phyloP scores from a whole-genome alignment of 106 monocot genomes.

The Dioscorea alata region DNA sequence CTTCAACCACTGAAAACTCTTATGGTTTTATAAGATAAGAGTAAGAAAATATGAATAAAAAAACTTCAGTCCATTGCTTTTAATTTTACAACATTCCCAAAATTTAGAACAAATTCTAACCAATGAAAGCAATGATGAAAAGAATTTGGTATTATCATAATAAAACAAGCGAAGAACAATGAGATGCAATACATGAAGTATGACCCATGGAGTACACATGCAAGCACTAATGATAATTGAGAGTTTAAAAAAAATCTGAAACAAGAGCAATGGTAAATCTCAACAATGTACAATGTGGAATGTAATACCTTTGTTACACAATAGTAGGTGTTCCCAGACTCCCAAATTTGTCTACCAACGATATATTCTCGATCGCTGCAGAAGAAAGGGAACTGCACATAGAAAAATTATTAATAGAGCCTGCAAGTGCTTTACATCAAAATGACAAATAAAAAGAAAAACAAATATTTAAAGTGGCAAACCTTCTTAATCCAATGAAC shows the following conservation, averaged over 20 bases:
- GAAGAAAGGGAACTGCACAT: constrained; percentile 93
- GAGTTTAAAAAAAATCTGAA: too few species aligned
- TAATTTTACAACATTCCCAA: too few species aligned
- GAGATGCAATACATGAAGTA: background rate
- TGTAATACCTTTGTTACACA: constrained; percentile 88
- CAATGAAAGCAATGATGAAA: too few species aligned
- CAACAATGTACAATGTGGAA: background rate
- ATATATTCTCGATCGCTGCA: constrained; percentile 96
- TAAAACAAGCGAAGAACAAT: background rate
- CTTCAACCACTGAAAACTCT: too few species aligned
- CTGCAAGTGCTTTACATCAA: too few species aligned
- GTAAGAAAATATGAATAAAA: too few species aligned
- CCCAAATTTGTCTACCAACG: constrained; percentile 90
- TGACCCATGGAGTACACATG: background rate
- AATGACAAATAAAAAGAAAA: background rate
- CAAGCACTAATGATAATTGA: background rate
- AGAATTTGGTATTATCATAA: too few species aligned
- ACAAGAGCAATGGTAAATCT: too few species aligned
- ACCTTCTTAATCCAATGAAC: constrained; percentile 99
- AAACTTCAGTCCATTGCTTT: too few species aligned
- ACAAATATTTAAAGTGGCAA: background rate
- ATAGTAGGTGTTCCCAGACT: constrained; percentile 73
- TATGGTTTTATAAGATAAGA: too few species aligned
- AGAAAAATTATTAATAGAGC: background rate
- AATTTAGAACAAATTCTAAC: too few species aligned